Conservation (phyloP, 2,329 filamentous ascomycete genomes). For the Didymella arachidicola region DNA sequence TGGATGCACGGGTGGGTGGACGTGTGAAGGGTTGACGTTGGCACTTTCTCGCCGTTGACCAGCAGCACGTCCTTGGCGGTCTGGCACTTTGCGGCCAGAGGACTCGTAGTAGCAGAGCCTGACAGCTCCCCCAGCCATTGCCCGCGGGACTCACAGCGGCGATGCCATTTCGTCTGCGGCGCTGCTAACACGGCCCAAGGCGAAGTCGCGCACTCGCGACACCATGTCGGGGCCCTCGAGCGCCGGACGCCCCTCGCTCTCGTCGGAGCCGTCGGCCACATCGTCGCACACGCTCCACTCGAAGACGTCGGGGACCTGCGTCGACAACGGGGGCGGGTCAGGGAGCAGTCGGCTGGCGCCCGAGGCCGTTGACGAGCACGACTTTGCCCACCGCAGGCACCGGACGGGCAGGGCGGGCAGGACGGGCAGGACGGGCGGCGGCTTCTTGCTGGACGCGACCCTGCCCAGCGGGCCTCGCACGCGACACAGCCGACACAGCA, state of each 20-base stretch:
- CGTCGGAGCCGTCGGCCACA: slow-evolving; percentile 40
- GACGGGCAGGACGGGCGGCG: slow-evolving; percentile 49
- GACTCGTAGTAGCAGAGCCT: background rate
- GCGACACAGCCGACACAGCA: background rate
- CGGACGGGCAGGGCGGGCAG: slow-evolving; percentile 48
- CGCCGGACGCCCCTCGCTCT: slow-evolving; percentile 41
- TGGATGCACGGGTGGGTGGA: background rate
- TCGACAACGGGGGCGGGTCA: slow-evolving; percentile 37
- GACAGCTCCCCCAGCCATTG: background rate
- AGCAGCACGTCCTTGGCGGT: background rate
- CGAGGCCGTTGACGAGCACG: slow-evolving; percentile 41
- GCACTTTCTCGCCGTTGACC: background rate
- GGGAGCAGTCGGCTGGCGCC: slow-evolving; percentile 25
- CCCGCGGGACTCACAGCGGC: no score
- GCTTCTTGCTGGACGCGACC: slow-evolving; percentile 57
- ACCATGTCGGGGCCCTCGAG: slow-evolving; percentile 47
- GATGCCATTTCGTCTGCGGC: slow-evolving; percentile 28
- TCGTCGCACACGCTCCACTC: slow-evolving; percentile 48
- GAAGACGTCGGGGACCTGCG: slow-evolving; percentile 32
- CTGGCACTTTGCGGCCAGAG: background rate
- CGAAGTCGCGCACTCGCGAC: slow-evolving; percentile 8
- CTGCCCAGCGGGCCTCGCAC: slow-evolving; percentile 37
- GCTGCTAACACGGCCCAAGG: slow-evolving; percentile 24
- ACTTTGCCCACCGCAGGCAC: slow-evolving; percentile 44
- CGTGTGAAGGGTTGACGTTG: background rate